Evolutionary conservation across 2,329 filamentous ascomycete species (phyloP).

Genomic region (Myotisia sp.): DNA sequence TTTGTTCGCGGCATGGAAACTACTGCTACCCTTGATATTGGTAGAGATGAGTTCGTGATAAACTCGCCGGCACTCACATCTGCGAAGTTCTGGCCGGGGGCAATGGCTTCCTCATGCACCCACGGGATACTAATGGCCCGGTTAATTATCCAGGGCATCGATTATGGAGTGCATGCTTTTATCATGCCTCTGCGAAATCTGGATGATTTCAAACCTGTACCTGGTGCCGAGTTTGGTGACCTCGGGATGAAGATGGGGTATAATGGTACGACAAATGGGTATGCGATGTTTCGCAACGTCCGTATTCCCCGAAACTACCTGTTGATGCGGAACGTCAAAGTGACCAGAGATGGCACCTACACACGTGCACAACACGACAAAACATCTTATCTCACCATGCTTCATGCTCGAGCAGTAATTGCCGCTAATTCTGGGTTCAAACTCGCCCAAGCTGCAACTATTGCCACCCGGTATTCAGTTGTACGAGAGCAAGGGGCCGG

Average conservation of each 20-base stretch:
- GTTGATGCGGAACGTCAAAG: slow-evolving; percentile 17
- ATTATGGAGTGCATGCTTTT: slow-evolving; percentile 20
- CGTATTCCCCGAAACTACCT: slow-evolving; percentile 22
- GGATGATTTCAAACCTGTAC: slow-evolving; percentile 14
- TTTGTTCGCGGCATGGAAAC: slow-evolving; percentile 21
- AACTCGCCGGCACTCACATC: slow-evolving; percentile 17
- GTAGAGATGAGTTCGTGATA: slow-evolving; percentile 19
- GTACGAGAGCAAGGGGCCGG: slow-evolving; percentile 15
- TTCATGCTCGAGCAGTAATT: slow-evolving; percentile 19
- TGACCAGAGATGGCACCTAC: slow-evolving; percentile 19
- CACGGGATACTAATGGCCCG: slow-evolving; percentile 20
- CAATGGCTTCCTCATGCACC: slow-evolving; percentile 16
- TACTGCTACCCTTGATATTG: slow-evolving; percentile 18
- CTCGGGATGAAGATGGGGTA: slow-evolving; percentile 17
- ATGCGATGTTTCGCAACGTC: slow-evolving; percentile 20
- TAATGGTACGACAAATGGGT: slow-evolving; percentile 22
- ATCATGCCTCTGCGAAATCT: slow-evolving; percentile 18
- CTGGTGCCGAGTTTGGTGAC: slow-evolving; percentile 19
- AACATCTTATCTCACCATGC: slow-evolving; percentile 22
- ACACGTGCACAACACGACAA: slow-evolving; percentile 17
- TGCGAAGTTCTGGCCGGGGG: slow-evolving; percentile 22
- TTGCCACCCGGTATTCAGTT: slow-evolving; percentile 20
- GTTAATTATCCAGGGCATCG: slow-evolving; percentile 16
- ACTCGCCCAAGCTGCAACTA: slow-evolving; percentile 22
- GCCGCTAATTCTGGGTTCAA: slow-evolving; percentile 16